A percentile compares a stretch with the other conserved stretches of the same genome.
These are phyloP conservation scores for Psilocybe tampanensis DNA, from an alignment of 768 basidiomycete genomes.

Conservation along the genomic window DNA sequence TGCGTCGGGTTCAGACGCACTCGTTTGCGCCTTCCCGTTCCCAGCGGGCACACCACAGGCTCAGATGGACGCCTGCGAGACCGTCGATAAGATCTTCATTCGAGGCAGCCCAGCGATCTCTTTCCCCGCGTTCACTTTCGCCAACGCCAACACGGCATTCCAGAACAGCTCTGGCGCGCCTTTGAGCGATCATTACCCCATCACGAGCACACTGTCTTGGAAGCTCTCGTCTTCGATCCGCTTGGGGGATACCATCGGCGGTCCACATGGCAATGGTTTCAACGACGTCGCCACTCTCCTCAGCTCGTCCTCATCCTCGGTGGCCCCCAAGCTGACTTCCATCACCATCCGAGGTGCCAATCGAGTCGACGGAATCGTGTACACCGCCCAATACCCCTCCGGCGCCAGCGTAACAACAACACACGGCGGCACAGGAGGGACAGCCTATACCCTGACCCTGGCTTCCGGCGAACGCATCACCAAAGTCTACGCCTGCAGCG, in stretches of 20 bases:
- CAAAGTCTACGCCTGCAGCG: slow-evolving; percentile 28
- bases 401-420: slow-evolving; percentile 19
- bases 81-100: slow-evolving; percentile 40
- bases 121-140: slow-evolving; percentile 27
- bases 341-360: slow-evolving; percentile 33
- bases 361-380: slow-evolving; percentile 34
- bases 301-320: slow-evolving; percentile 2
- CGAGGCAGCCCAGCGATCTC: slow-evolving; percentile 25
- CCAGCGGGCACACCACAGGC: slow-evolving; percentile 28
- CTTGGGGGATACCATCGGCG: slow-evolving; percentile 34
- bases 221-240: slow-evolving; percentile 30
- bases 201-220: slow-evolving; percentile 31
- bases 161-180: slow-evolving; percentile 28
- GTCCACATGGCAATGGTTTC: slow-evolving; percentile 33
- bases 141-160: slow-evolving; percentile 35
- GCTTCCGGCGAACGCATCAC: slow-evolving; percentile 25
- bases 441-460: slow-evolving; percentile 27
- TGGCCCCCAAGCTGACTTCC: slow-evolving; percentile 27
- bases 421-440: slow-evolving; percentile 39
- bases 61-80: slow-evolving; percentile 34
- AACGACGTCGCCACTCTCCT: slow-evolving; percentile 30
- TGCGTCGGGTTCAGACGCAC: slow-evolving; percentile 23
- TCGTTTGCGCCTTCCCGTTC: slow-evolving; percentile 35
- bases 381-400: slow-evolving; percentile 22
- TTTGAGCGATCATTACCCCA: slow-evolving; percentile 39